Conservation (phyloP, 1,284 basidiomycete genomes). For the Cryptococcus wingfieldii region DNA sequence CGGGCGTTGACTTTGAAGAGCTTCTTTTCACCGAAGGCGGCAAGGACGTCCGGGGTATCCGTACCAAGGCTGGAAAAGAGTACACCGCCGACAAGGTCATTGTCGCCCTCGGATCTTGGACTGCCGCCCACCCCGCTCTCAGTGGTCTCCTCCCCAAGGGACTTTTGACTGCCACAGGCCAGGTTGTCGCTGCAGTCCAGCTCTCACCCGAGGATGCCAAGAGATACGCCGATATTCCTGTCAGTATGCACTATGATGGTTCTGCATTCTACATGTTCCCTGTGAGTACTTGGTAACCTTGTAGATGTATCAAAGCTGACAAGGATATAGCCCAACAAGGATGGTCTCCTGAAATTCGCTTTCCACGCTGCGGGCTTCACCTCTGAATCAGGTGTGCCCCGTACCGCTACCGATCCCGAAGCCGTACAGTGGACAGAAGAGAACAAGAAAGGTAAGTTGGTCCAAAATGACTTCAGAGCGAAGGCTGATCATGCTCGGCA, state of each 20-base stretch:
- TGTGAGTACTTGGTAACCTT: slow-evolving; percentile 50
- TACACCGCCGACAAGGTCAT: slow-evolving; percentile 24
- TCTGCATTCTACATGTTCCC: slow-evolving; percentile 70
- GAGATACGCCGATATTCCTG: slow-evolving; percentile 59
- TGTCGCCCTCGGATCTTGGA: slow-evolving; percentile 28
- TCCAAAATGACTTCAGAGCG: background rate
- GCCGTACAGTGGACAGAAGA: slow-evolving; percentile 18
- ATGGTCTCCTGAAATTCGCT: slow-evolving; percentile 68
- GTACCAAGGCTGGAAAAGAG: slow-evolving; percentile 17
- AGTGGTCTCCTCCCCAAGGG: slow-evolving; percentile 14
- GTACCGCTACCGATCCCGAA: slow-evolving; percentile 32
- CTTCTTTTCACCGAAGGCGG: slow-evolving; percentile 36
- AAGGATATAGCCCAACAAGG: slow-evolving; percentile 59
- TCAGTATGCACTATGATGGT: slow-evolving; percentile 63
- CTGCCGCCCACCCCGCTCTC: slow-evolving; percentile 17
- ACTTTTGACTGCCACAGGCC: slow-evolving; percentile 48
- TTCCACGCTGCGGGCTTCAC: slow-evolving; percentile 66
- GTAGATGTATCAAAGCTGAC: background rate
- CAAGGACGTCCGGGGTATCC: slow-evolving; percentile 17
- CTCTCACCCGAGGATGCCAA: slow-evolving; percentile 63
- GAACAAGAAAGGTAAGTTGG: slow-evolving; percentile 15
- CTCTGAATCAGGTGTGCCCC: slow-evolving; percentile 37
- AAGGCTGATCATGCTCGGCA: background rate
- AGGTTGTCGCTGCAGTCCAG: slow-evolving; percentile 66
- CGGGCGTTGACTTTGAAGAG: slow-evolving; percentile 56